Evolutionary conservation across 148 eudicot species (phyloP).

Genomic region (Rhododendron molle): DNA sequence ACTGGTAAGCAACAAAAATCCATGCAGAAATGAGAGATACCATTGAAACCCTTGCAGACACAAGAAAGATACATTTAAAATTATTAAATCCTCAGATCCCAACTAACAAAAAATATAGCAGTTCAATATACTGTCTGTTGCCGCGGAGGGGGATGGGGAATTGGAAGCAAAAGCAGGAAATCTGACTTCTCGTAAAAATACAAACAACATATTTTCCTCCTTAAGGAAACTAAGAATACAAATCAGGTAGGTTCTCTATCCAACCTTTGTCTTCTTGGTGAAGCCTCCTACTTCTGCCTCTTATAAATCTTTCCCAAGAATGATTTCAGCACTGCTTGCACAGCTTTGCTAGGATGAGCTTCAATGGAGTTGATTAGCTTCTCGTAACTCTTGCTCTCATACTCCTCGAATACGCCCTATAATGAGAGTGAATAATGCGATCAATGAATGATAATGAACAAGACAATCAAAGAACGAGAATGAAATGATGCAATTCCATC

Average conservation of each 20-base stretch:
- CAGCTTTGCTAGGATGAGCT: slow-evolving; percentile 75
- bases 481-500: background rate
- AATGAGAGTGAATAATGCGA: background rate
- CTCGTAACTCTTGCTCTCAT: slow-evolving; percentile 70
- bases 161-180: slow-evolving; percentile 2
- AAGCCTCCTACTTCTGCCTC: slow-evolving; percentile 61
- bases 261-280: background rate
- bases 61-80: background rate
- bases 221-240: background rate
- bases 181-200: background rate
- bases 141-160: background rate
- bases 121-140: background rate
- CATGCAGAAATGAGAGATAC: background rate
- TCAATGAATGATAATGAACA: background rate
- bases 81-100: background rate
- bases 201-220: background rate
- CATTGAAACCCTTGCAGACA: background rate
- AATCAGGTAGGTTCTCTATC: background rate
- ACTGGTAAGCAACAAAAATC: background rate
- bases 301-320: slow-evolving; percentile 90
- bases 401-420: slow-evolving; percentile 64
- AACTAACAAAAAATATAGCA: background rate
- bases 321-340: slow-evolving; percentile 77
- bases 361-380: slow-evolving; percentile 55
- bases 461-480: background rate